Evolutionary conservation across 2,329 filamentous ascomycete species (phyloP).

Genomic region (Cryphonectria radicalis): DNA sequence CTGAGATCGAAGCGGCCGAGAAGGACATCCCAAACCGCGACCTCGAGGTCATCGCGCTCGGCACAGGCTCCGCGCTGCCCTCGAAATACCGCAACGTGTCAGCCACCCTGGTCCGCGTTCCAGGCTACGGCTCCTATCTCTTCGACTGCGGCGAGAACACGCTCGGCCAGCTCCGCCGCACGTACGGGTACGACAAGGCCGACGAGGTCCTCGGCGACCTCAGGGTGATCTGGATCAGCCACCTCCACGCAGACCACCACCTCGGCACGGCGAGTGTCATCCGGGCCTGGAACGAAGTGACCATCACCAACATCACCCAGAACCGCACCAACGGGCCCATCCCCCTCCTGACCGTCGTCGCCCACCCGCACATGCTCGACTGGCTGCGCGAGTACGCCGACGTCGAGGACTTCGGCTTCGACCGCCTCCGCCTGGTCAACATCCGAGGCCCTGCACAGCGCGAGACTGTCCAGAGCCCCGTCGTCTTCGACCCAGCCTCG

Average conservation of each 20-base stretch:
- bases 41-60: constrained; percentile 80
- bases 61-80: constrained; percentile 87
- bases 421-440: constrained; percentile 46
- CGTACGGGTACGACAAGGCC: constrained; percentile 68
- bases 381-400: constrained; percentile 81
- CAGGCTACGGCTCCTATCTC: constrained; percentile 84
- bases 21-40: constrained; percentile 73
- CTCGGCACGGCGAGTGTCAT: constrained; percentile 83
- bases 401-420: constrained; percentile 77
- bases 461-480: constrained; percentile 31
- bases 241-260: constrained; percentile 95
- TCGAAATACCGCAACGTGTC: constrained; percentile 97
- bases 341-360: constrained; percentile 64
- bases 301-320: constrained; percentile 36
- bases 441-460: constrained; percentile 26
- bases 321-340: constrained; percentile 31
- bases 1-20: constrained; percentile 55
- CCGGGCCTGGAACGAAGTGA: constrained; percentile 74
- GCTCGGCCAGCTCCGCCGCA: constrained; percentile 79
- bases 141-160: constrained; percentile 94
- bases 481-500: constrained; percentile 41
- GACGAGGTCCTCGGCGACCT: constrained; percentile 76
- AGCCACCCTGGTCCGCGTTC: constrained; percentile 80
- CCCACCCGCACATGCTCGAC: constrained; percentile 70
- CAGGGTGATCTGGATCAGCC: constrained; percentile 87